Percentiles rank a stretch among this genome's conserved stretches.
These are phyloP conservation scores for Sordariomycetes sp. DNA, from an alignment of 2,329 filamentous ascomycete genomes.

Conservation along the genomic window DNA sequence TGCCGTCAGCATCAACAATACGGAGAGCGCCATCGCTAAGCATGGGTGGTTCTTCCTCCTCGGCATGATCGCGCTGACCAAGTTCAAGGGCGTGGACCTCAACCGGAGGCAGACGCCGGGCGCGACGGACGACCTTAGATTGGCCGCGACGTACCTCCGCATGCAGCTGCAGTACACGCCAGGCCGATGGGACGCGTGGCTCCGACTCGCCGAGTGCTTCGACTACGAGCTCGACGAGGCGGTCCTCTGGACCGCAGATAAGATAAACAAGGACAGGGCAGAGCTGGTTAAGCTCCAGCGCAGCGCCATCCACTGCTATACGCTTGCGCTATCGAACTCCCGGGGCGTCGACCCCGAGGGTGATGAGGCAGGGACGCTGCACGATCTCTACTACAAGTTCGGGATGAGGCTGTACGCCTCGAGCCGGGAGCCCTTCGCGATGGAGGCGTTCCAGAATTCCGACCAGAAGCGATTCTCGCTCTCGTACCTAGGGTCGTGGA, in stretches of 20 bases:
- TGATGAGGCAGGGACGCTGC: slow-evolving; percentile 37
- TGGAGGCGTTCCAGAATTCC: slow-evolving; percentile 48
- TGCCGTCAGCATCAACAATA: slow-evolving; percentile 55
- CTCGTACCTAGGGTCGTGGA: slow-evolving; percentile 34
- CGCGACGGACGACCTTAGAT: slow-evolving; percentile 74
- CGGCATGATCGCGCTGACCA: slow-evolving; percentile 78
- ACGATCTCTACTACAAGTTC: slow-evolving; percentile 50
- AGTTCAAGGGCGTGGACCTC: slow-evolving; percentile 60
- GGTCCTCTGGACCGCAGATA: slow-evolving; percentile 81
- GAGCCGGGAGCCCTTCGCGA: slow-evolving; percentile 50
- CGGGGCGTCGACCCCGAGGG: slow-evolving; percentile 27
- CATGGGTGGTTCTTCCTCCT: slow-evolving; percentile 90
- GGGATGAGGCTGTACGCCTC: slow-evolving; percentile 52
- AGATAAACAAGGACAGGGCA: slow-evolving; percentile 72
- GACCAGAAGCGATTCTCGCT: slow-evolving; percentile 50
- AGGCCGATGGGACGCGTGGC: slow-evolving; percentile 85
- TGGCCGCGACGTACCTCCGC: slow-evolving; percentile 68
- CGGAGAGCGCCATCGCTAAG: slow-evolving; percentile 62
- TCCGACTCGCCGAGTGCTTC: slow-evolving; percentile 75
- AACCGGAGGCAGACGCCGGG: slow-evolving; percentile 68
- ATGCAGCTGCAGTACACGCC: slow-evolving; percentile 75
- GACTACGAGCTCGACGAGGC: slow-evolving; percentile 82
- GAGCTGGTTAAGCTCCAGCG: slow-evolving; percentile 70
- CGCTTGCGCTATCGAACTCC: slow-evolving; percentile 46
- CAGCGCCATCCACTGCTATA: slow-evolving; percentile 73